phyloP scores from a whole-genome alignment of 306 rosid genomes.

The Ormosia semicastrata region DNA sequence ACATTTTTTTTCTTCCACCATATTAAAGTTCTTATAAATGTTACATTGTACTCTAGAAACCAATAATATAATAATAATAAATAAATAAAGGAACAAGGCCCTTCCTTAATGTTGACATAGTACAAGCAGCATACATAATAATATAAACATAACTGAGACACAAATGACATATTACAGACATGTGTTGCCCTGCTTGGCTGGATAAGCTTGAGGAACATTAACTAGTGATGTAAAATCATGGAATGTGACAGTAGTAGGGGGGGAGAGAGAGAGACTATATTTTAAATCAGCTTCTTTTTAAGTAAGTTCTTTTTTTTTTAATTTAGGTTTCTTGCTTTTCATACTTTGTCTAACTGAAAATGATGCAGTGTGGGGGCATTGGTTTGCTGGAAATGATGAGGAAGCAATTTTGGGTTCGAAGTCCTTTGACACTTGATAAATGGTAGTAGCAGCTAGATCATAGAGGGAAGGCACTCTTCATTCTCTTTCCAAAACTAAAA shows the following conservation, averaged over 20 bases:
- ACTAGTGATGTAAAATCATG: constrained; percentile 77
- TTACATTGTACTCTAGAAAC: neutral
- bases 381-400: constrained; percentile 47
- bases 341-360: constrained; percentile 31
- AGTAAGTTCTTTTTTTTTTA: neutral
- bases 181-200: constrained; percentile 26
- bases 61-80: neutral
- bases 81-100: neutral
- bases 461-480: constrained; percentile 22
- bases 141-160: constrained; percentile 4
- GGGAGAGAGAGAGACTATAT: neutral
- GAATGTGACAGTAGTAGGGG: constrained; percentile 46
- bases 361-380: constrained; percentile 52
- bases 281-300: neutral
- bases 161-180: constrained; percentile 5
- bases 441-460: constrained; percentile 18
- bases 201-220: constrained; percentile 48
- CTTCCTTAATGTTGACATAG: constrained; percentile 3
- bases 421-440: constrained; percentile 20
- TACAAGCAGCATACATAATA: constrained; percentile 15
- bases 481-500: constrained; percentile 26
- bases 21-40: neutral
- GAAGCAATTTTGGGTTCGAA: constrained; percentile 30
- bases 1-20: constrained; percentile 26
- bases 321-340: constrained; percentile 30